Evolutionary conservation across 306 rosid species (phyloP), one percentile per base, ranked within the genome.

Genomic region (Abrus pulchellus): DNA sequence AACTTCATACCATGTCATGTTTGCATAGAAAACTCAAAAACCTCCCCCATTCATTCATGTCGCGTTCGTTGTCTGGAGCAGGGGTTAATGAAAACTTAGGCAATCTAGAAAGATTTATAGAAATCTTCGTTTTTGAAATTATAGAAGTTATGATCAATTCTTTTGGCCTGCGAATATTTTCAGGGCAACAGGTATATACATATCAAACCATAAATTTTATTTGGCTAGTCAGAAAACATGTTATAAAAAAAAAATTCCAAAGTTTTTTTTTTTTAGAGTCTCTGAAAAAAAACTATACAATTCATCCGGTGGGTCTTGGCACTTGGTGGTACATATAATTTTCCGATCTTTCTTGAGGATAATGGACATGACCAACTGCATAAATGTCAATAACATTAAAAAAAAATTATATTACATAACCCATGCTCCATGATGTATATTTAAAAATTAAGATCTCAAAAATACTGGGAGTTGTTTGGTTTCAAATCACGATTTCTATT

Each of bases 301-400:
- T 59, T 63, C 40, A 45, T 49, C 20, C 0, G 90, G 92, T 34
- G 83, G 78, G 9, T 77, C 44, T 7, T 10, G 9, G 74, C 78
- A 70, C 29, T 0, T 43, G 1, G 82, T 45, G 20, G 59, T 6
- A 27, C 90, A 79, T 80, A 89, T 86, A 13, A n/a, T 2, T 59
- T 86, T 89, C 54, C n/a, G 2, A 64, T 89, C 92, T 68, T 89
- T 89, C 28, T 10, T 63, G 38, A 86, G 89, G 36, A 43, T 3
- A 64, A 84, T 7, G 64, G 5, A 3, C 80, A 30, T 68, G 72
- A 9, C 29, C 75, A 83, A 76, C 89, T 83, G 72, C 83, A 83
- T 66, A 64, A 41, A 69, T 53, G 41, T 68, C 61, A 82, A 47
- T 47, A 36, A 2, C 40, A 4, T 4, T 2, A 11, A 38, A 71